Evolutionary conservation across 257 asterid species (phyloP), one percentile per base, ranked within the genome.

Genomic region (Nicotiana otophora): DNA sequence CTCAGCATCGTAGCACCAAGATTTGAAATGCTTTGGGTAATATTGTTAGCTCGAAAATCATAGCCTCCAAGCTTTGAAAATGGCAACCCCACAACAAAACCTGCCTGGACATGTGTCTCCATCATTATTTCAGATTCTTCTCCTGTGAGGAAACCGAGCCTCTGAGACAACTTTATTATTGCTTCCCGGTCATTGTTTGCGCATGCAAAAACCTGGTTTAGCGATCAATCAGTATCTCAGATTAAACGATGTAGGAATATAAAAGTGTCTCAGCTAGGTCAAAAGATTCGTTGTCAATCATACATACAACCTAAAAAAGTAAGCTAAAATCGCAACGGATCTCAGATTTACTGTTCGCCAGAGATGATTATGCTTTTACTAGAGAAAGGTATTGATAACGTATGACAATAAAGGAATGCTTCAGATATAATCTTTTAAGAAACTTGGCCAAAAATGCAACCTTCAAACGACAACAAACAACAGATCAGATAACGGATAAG

Each of bases 71-170:
- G 58, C 88, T 89, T 89, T 55, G 97, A 85, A 84, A 96, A 96
- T 42, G 99, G 99, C 85, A 94, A 85, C 61, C 99, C 99, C 85
- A 96, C 98, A 51, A 94, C 89, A 82, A 94, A 92, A 82, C 97
- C 99, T 60, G 99, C 99, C 88, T 96, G 99, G 82, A 89, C 93
- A 77, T 96, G 99, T 30, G 99, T 93, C 10, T 96, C 98, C 60
- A 90, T 66, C 98, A 96, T 94, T 42, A 96, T 81, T 58, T 96
- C 98, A 15, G 98, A 89, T 85, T 96, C 99, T 84, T 83, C 88
- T 57, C 99, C 99, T 6, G 97, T 89, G 72, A 96, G 97, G 89
- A 96, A 96, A 62, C 99, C 99, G 68, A 96, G 97, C 82, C 92
- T 92, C 85, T 83, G 88, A 60, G 99, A 96, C 95, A 92, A 92